Evolutionary conservation across 805 yeast species (phyloP).

Genomic region (Hanseniaspora mollemarum): DNA sequence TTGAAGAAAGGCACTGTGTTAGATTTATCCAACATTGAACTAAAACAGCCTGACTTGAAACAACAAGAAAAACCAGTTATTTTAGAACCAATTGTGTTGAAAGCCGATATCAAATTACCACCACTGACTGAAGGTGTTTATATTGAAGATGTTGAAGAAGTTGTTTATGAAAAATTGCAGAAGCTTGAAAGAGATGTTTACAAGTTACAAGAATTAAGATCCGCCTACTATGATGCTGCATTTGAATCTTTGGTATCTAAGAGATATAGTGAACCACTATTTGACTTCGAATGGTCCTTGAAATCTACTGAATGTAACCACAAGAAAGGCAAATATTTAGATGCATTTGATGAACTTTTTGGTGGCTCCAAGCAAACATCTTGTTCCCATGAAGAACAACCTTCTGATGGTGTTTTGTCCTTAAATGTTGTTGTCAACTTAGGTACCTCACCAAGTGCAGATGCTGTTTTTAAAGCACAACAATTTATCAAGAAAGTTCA

Average conservation of each 20-base stretch:
- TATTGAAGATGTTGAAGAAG: neutral
- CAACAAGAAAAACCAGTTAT: constrained; percentile 20
- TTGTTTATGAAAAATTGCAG: neutral
- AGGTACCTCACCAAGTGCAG: constrained; percentile 7
- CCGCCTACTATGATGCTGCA: constrained; percentile 45
- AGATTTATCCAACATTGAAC: constrained; percentile 59
- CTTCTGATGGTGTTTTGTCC: neutral
- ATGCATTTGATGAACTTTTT: constrained; percentile 8
- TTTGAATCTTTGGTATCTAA: constrained; percentile 51
- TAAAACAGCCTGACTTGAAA: constrained; percentile 26
- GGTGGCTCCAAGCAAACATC: neutral
- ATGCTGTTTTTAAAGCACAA: constrained; percentile 8
- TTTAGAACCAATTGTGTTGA: constrained; percentile 27
- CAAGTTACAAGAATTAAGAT: constrained; percentile 17
- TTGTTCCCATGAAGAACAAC: neutral
- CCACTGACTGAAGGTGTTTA: neutral
- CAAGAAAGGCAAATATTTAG: neutral
- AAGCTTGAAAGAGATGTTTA: constrained; percentile 10
- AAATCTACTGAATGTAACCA: neutral
- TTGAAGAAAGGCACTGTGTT: constrained; percentile 48
- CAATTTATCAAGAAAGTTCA: constrained; percentile 8
- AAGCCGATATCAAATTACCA: neutral
- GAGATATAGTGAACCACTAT: constrained; percentile 24
- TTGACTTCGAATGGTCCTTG: constrained; percentile 18
- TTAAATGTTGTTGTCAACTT: constrained; percentile 2